Evolutionary conservation across 1,284 basidiomycete genomes (phyloP).

Genomic region (Takashimella koratensis): DNA sequence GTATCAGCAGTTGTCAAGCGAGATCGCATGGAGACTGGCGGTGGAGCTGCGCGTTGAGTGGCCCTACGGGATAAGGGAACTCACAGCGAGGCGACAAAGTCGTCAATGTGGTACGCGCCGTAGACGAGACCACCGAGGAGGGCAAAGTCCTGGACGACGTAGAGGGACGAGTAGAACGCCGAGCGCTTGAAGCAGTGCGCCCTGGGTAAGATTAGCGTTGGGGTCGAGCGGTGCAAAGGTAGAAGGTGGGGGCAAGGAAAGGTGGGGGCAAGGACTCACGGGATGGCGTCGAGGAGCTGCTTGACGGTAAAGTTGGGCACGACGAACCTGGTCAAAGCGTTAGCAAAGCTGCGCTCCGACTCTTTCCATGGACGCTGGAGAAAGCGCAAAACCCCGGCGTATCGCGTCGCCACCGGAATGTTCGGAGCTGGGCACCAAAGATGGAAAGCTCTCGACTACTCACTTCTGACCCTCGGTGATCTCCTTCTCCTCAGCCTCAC

Average conservation of each 20-base stretch:
- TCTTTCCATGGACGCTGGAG: neutral
- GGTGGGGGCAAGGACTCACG: constrained; percentile 54
- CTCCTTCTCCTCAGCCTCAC: constrained; percentile 45
- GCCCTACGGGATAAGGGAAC: constrained; percentile 8
- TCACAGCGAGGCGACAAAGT: constrained; percentile 44
- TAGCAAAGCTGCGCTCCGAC: neutral
- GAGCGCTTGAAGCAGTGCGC: constrained; percentile 91
- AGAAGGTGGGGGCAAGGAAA: too few species aligned
- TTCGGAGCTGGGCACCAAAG: neutral
- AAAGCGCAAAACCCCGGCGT: constrained; percentile 74
- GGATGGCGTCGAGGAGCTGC: constrained; percentile 74
- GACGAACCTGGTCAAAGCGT: constrained; percentile 36
- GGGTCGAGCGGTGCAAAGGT: too few species aligned
- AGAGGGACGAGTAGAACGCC: constrained; percentile 73
- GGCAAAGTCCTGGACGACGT: constrained; percentile 73
- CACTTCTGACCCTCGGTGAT: constrained; percentile 43
- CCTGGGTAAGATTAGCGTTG: constrained; percentile 51
- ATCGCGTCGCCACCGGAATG: neutral
- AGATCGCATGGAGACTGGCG: neutral
- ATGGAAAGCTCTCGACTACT: too few species aligned
- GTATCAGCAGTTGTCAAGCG: constrained; percentile 12
- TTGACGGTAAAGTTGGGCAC: constrained; percentile 50
- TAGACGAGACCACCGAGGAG: constrained; percentile 70
- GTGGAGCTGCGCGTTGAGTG: too few species aligned
- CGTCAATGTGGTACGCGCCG: constrained; percentile 64